phyloP scores from a whole-genome alignment of 192 early-diverging fungal species.

The Lunasporangiospora selenospora region DNA sequence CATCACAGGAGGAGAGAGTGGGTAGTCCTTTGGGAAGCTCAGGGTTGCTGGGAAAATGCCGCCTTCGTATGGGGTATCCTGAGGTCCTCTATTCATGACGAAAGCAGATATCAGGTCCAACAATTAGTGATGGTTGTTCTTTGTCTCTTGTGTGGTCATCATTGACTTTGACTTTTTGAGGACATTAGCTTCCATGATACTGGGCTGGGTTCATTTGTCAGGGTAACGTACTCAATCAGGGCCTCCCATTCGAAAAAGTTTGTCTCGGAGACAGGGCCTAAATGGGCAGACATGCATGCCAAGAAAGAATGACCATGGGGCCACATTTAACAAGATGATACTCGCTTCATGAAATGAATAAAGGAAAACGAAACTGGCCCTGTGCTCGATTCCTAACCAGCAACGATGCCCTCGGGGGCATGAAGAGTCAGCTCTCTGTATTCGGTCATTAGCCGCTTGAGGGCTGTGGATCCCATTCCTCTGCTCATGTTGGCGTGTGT shows the following conservation, averaged over 20 bases:
- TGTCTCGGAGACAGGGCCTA: slow-evolving; percentile 83
- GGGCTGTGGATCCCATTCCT: slow-evolving; percentile 72
- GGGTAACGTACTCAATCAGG: slow-evolving; percentile 74
- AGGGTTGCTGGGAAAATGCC: slow-evolving; percentile 92
- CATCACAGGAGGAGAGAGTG: slow-evolving; percentile 94
- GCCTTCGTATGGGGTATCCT: slow-evolving; percentile 93
- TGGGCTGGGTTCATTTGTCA: no score
- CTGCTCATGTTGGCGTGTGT: slow-evolving; percentile 22
- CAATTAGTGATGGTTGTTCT: no score
- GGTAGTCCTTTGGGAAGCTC: slow-evolving; percentile 94
- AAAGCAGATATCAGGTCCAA: no score
- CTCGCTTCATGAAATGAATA: no score
- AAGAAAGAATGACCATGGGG: no score
- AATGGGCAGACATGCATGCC: no score
- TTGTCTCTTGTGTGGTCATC: no score
- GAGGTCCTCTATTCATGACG: slow-evolving; percentile 81
- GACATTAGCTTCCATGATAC: no score
- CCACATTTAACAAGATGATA: no score
- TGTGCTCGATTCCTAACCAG: slow-evolving; percentile 59
- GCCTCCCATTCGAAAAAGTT: slow-evolving; percentile 93
- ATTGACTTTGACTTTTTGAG: no score
- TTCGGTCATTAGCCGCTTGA: slow-evolving; percentile 93
- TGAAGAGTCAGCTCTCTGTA: slow-evolving; percentile 91
- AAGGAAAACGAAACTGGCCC: no score
- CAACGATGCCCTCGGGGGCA: slow-evolving; percentile 93